Evolutionary conservation across 2,329 filamentous ascomycete genomes (phyloP), one percentile per base, ranked within the genome.

Genomic region (Colletotrichum orbiculare): DNA sequence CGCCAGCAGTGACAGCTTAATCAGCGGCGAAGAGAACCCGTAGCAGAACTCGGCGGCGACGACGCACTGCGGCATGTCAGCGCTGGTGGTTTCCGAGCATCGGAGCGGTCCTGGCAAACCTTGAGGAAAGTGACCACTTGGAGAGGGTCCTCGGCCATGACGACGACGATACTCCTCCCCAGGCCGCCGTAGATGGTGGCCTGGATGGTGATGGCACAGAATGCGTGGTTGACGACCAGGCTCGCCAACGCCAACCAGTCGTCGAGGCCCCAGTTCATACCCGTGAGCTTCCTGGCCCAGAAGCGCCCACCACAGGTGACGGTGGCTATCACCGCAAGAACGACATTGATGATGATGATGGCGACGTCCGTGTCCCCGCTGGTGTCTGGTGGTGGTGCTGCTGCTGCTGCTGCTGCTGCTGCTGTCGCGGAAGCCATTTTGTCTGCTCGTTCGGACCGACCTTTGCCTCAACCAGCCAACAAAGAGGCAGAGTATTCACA

Each of bases 11-110:
- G 57, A 60, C 3, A 60, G 42, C 25, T 60, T 60, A 15, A 54
- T 48, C 42, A 60, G 37, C 6, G 49, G 57, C 6, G 57, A 54
- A 8, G 45, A 50, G 25, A 50, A 52, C 25, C 52, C 62, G 37
- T 60, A 66, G 49, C 54, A 67, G 46, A 62, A 66, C 54, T 67
- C 60, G 54, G 62, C 60, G 11, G 43, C 46, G n/a, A 57, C 54
- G 12, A 49, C 39, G 49, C 46, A 60, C 57, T 60, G 9, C 1
- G 4, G 10, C 4, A 12, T 0, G n/a, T 59, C 12, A 59, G 47
- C 34, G 46, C 12, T 10, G 12, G 37, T 10, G 10, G 45, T 34
- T 45, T 13, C 25, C 25, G 25, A 5, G 25, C 1, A 25, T 25
- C 25, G 25, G 25, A 25, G 5, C 4, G 1, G 1, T 8, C 8